A percentile compares a stretch with the other conserved stretches of the same genome.
Evolutionary conservation across 2,329 filamentous ascomycete genomes (phyloP).

Genomic region (Fonsecaea monophora): DNA sequence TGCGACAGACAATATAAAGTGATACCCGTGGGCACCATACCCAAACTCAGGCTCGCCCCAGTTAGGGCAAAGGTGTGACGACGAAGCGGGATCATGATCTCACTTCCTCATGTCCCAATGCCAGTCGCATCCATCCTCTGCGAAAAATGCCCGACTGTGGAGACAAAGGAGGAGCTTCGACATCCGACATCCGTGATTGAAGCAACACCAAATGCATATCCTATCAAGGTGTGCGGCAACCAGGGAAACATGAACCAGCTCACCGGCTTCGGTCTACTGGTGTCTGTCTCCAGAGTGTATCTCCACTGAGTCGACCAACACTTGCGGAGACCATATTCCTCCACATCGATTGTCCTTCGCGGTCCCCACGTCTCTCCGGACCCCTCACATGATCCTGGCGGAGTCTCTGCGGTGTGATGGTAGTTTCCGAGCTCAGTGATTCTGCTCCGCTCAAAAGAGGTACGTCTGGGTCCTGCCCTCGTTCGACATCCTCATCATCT

Average conservation of each 20-base stretch:
- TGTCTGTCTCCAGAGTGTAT: slow-evolving; percentile 45
- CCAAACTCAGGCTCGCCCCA: background rate
- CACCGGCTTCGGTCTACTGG: slow-evolving; percentile 39
- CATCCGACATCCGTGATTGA: background rate
- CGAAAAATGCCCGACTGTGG: background rate
- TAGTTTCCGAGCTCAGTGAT: slow-evolving; percentile 12
- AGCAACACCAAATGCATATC: background rate
- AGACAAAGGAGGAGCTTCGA: background rate
- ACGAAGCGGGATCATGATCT: background rate
- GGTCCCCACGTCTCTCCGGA: slow-evolving; percentile 17
- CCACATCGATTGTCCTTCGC: slow-evolving; percentile 50
- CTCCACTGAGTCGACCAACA: slow-evolving; percentile 55
- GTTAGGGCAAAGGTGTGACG: background rate
- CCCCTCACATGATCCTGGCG: background rate
- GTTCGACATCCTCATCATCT: slow-evolving; percentile 53
- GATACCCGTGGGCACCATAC: background rate
- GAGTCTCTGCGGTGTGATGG: slow-evolving; percentile 8
- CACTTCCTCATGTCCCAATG: background rate
- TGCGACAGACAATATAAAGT: background rate
- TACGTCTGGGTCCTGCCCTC: slow-evolving; percentile 45
- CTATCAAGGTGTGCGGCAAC: background rate
- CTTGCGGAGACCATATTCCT: slow-evolving; percentile 53
- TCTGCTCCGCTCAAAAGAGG: slow-evolving; percentile 44
- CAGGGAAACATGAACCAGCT: slow-evolving; percentile 6
- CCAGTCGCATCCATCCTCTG: background rate